Evolutionary conservation across 2,329 filamentous ascomycete genomes (phyloP), one percentile per base, ranked within the genome.

Genomic region (Phoma sp.): DNA sequence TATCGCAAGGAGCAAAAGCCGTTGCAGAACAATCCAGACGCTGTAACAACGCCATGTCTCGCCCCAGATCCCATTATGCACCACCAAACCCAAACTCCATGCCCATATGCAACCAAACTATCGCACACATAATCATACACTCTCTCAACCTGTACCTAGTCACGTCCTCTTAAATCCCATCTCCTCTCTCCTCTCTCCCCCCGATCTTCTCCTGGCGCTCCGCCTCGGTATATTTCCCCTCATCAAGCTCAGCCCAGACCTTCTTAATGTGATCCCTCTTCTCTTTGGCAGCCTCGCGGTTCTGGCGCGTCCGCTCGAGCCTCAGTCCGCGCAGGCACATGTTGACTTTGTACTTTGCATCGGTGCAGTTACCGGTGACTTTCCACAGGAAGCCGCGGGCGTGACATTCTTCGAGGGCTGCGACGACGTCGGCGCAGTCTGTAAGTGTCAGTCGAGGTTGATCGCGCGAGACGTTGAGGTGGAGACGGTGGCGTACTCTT

Each of bases 401-500:
- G 73, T 99, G 95, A 79, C 95, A 99, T 80, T 97, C 91, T 70
- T 98, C 95, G 64, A 99, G 90, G 42, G 90, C 89, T 45, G 82
- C 88, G 86, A 98, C 96, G 74, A 99, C 86, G 65, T 96, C 92
- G 76, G 93, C 91, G 83, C 95, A 99, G 70, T 89, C 95, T 99
- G 32, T 32, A 41, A 4, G 6, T 8, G 30, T 38, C 32, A 29
- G 40, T 18, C 43, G 27, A 13, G 40, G 37, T 14, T 36, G 5
- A 36, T 43, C 27, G 27, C 25, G 37, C n/a, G 47, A 57, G 58
- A 40, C 35, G 29, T 40, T 27, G 14, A 30, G 4, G 30, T 23
- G 39, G 37, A 35, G 30, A 25, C 36, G 53, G 33, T 29, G 39
- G 37, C 78, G 38, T 83, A 96, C 93, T 93, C 65, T 85, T 82